Percentiles rank a stretch among this genome's conserved stretches.
These are phyloP conservation scores for Hansenula lynferdii DNA, from an alignment of 1,139 yeast species.

Conservation along the genomic window DNA sequence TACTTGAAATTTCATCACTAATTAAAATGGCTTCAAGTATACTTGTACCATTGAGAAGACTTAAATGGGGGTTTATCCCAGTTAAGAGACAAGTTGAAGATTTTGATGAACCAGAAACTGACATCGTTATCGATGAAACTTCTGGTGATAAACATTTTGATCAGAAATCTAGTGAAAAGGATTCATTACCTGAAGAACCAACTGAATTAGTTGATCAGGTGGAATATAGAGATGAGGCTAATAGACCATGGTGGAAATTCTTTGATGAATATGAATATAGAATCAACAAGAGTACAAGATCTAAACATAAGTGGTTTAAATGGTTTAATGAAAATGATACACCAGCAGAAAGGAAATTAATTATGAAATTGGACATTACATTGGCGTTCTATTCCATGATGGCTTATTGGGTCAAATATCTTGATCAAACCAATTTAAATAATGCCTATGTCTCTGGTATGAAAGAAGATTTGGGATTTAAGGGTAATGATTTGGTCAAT, in stretches of 20 bases:
- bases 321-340: conserved; percentile 62
- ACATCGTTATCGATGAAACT: no score
- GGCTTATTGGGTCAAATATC: conserved; percentile 65
- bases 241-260: conserved; percentile 57
- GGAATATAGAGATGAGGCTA: conserved; percentile 62
- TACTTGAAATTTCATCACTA: no score
- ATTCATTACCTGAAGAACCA: no score
- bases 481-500: conserved; percentile 56
- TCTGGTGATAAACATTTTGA: no score
- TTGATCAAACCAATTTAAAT: conserved; percentile 18
- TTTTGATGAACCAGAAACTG: no score
- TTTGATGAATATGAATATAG: conserved; percentile 62
- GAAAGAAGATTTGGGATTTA: conserved; percentile 51
- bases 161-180: no score
- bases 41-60: neutral
- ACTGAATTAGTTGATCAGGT: no score
- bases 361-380: conserved; percentile 48
- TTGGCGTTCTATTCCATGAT: conserved; percentile 50
- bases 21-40: neutral
- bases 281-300: conserved; percentile 31
- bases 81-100: neutral
- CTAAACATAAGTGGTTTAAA: conserved; percentile 49
- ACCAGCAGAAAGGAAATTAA: conserved; percentile 42
- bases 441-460: conserved; percentile 66
- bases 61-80: conserved; percentile 1